phyloP scores from a whole-genome alignment of 495 filamentous ascomycete genomes.

The Aspergillus affinis region DNA sequence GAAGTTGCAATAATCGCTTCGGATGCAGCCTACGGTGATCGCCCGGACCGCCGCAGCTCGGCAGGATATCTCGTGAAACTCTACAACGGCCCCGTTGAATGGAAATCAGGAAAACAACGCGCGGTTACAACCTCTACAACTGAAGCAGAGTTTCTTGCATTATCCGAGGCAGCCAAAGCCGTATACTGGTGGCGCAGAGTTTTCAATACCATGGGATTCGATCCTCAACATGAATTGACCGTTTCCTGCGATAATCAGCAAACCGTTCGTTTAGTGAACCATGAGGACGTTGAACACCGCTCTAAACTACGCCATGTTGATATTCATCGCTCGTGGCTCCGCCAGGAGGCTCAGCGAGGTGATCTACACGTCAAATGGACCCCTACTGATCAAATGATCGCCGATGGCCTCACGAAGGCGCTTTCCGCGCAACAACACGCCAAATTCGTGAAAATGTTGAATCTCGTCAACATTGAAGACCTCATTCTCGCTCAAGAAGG shows the following conservation, averaged over 20 bases:
- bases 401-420: neutral
- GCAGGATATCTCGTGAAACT: no score
- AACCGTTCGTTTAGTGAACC: neutral
- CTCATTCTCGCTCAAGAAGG: no score
- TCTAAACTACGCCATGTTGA: neutral
- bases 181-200: constrained; percentile 14
- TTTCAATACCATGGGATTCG: neutral
- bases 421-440: no score
- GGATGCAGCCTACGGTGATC: neutral
- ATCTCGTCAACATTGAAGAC: no score
- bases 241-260: neutral
- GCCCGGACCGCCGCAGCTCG: constrained; percentile 13
- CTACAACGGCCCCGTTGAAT: constrained; percentile 24
- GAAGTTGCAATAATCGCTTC: neutral
- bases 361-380: neutral
- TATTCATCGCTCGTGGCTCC: neutral
- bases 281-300: neutral
- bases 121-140: constrained; percentile 24
- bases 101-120: constrained; percentile 21
- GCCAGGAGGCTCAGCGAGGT: neutral
- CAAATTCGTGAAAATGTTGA: no score
- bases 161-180: constrained; percentile 7
- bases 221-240: neutral
- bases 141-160: constrained; percentile 19
- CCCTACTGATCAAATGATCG: neutral